phyloP scores from a whole-genome alignment of 1,139 yeast species.

The Protomyces inouyei region DNA sequence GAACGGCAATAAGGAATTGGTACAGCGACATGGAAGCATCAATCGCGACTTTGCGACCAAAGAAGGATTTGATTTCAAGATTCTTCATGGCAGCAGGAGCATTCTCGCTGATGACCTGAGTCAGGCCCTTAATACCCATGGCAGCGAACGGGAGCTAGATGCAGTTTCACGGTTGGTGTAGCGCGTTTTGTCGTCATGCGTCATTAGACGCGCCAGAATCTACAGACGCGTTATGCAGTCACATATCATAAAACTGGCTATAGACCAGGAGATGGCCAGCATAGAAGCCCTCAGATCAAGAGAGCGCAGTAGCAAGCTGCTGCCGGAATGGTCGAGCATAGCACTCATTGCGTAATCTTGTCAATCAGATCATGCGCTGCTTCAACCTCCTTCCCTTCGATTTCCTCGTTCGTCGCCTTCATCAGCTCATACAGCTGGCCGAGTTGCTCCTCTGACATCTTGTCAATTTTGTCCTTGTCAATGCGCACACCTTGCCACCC shows the following conservation, averaged over 20 bases:
- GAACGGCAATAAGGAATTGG: conserved; percentile 53
- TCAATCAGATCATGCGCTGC: conserved; percentile 20
- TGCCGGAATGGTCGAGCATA: background rate
- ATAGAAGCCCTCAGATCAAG: background rate
- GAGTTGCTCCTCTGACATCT: conserved; percentile 24
- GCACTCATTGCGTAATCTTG: conserved; percentile 14
- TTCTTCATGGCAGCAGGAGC: conserved; percentile 78
- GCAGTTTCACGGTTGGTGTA: too few relatives aligned
- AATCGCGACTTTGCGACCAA: conserved; percentile 93
- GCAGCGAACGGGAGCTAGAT: background rate
- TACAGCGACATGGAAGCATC: conserved; percentile 42
- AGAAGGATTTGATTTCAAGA: conserved; percentile 74
- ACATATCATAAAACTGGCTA: background rate
- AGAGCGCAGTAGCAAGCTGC: background rate
- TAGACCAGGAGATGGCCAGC: background rate
- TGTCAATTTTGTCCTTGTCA: conserved; percentile 23
- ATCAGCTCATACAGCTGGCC: conserved; percentile 24
- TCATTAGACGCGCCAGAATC: background rate
- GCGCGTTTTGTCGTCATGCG: background rate
- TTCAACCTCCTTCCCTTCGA: conserved; percentile 13
- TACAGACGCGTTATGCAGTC: background rate
- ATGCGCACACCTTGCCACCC: conserved; percentile 20
- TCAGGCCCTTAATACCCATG: conserved; percentile 49
- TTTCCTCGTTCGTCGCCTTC: conserved; percentile 16
- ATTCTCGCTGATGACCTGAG: conserved; percentile 76